phyloP scores from a whole-genome alignment of 208 protist genomes.

The Crithidia expoeki region DNA sequence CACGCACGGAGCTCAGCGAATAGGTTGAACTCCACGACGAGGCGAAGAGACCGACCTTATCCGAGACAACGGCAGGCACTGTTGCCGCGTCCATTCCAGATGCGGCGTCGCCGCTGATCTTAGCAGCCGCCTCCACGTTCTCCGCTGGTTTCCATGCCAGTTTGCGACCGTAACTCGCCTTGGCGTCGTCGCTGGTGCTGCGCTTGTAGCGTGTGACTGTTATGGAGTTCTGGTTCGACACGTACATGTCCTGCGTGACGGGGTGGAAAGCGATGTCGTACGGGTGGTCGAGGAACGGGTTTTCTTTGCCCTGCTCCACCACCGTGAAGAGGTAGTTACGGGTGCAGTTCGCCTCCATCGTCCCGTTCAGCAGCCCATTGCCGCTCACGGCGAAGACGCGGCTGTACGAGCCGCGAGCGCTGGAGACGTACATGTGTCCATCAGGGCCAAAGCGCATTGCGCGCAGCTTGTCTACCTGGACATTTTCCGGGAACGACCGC shows the following conservation, averaged over 20 bases:
- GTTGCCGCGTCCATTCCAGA: conserved; percentile 9
- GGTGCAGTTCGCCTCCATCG: conserved; percentile 68
- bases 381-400: conserved; percentile 88
- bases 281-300: conserved; percentile 88
- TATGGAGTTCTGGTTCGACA: conserved; percentile 87
- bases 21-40: conserved; percentile 79
- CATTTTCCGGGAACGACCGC: conserved; percentile 58
- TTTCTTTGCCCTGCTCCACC: conserved; percentile 45
- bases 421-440: conserved; percentile 84
- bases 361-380: conserved; percentile 86
- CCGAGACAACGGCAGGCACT: conserved; percentile 29
- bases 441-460: conserved; percentile 82
- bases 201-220: conserved; percentile 77
- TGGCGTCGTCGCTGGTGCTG: conserved; percentile 16
- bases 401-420: conserved; percentile 81
- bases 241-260: conserved; percentile 67
- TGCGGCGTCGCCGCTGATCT: conserved; percentile 6
- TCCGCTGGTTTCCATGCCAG: conserved; percentile 46
- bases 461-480: conserved; percentile 82
- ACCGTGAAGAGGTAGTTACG: conserved; percentile 88
- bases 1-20: conserved; percentile 76
- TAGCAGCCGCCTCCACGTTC: conserved; percentile 50
- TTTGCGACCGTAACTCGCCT: conserved; percentile 10
- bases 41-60: conserved; percentile 74
- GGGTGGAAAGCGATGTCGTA: conserved; percentile 87